phyloP scores from a whole-genome alignment of 1,284 basidiomycete genomes.

The Apiotrichum siamense region DNA sequence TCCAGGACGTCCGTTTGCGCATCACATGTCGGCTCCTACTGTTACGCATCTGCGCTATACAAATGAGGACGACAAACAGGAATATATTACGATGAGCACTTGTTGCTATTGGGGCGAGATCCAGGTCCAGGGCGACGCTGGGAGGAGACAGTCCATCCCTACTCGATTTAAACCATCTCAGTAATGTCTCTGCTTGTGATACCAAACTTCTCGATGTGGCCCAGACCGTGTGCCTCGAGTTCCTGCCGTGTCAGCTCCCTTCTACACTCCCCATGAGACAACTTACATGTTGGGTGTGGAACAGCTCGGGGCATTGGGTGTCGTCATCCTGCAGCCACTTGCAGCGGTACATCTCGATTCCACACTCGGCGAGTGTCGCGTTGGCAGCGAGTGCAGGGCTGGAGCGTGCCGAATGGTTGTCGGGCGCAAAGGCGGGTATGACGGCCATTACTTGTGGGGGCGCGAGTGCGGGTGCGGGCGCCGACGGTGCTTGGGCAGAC shows the following conservation, averaged over 20 bases:
- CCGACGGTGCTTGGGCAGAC: too few relatives aligned
- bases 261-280: too few relatives aligned
- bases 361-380: slow-evolving; percentile 10
- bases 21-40: too few relatives aligned
- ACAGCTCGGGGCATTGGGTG: slow-evolving; percentile 10
- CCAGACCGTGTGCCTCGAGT: slow-evolving; percentile 13
- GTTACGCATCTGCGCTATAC: too few relatives aligned
- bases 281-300: slow-evolving; percentile 18
- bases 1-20: too few relatives aligned
- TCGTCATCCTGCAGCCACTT: slow-evolving; percentile 16
- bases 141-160: too few relatives aligned
- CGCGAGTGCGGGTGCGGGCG: too few relatives aligned
- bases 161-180: not conserved
- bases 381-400: not conserved
- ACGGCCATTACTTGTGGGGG: not conserved
- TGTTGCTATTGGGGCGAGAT: too few relatives aligned
- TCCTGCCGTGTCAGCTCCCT: slow-evolving; percentile 9
- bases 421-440: slow-evolving; percentile 5
- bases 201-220: slow-evolving; percentile 12
- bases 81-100: too few relatives aligned
- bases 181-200: too few relatives aligned
- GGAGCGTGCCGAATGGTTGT: not conserved
- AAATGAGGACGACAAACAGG: too few relatives aligned
- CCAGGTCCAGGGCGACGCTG: too few relatives aligned
- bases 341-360: slow-evolving; percentile 15